A percentile compares a stretch with the other conserved stretches of the same genome.
Evolutionary conservation across 2,329 filamentous ascomycete genomes (phyloP).

Genomic region (Xylariaceae sp.): DNA sequence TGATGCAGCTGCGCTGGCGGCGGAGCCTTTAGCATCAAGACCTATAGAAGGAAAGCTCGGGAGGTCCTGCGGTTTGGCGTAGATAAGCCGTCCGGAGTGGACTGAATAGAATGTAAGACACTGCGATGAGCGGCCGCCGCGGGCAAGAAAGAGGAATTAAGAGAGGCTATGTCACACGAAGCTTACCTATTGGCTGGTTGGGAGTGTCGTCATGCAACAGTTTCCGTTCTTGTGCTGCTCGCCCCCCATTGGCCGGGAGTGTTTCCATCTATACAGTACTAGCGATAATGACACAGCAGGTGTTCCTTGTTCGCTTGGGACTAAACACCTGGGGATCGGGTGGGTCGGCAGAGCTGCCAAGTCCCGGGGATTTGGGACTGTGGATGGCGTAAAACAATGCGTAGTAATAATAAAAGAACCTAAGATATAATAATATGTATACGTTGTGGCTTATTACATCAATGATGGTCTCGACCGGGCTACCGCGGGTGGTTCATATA

Average conservation of each 20-base stretch:
- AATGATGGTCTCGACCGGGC: no score
- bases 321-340: background rate
- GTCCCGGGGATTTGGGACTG: conserved; percentile 1
- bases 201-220: conserved; percentile 37
- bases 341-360: conserved; percentile 8
- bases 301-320: no score
- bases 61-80: conserved; percentile 66
- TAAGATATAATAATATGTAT: no score
- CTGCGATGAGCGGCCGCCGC: conserved; percentile 6
- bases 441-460: no score
- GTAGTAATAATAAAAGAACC: background rate
- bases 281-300: conserved; percentile 17
- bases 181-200: conserved; percentile 32
- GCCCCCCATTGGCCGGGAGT: conserved; percentile 24
- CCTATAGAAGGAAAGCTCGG: conserved; percentile 76
- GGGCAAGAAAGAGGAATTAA: conserved; percentile 3
- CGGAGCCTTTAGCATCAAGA: conserved; percentile 60
- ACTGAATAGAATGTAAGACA: conserved; percentile 25
- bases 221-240: conserved; percentile 21
- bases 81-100: conserved; percentile 37
- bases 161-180: conserved; percentile 18
- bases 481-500: no score
- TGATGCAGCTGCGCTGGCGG: conserved; percentile 75
- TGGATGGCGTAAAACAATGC: background rate
- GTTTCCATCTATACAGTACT: conserved; percentile 9